A percentile compares a stretch with the other conserved stretches of the same genome.
phyloP scores from a whole-genome alignment of 495 filamentous ascomycete genomes.

The Penicillium robsamsonii region DNA sequence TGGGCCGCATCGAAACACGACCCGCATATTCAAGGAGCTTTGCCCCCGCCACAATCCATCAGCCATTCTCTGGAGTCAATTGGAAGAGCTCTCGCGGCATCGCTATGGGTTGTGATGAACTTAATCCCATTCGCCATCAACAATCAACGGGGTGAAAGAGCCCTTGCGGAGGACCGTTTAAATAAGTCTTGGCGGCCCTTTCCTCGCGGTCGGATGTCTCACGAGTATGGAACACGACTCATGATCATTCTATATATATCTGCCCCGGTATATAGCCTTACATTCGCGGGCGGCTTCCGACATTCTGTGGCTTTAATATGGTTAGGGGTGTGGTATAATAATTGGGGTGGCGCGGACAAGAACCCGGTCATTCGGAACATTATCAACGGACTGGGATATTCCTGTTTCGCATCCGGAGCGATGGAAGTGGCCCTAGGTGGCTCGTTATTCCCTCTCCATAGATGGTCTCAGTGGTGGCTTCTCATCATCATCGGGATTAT shows the following conservation, averaged over 20 bases:
- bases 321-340: conserved; percentile 36
- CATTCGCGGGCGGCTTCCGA: conserved; percentile 13
- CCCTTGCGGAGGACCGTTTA: conserved; percentile 31
- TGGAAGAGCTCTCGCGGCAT: conserved; percentile 6
- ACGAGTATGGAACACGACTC: conserved; percentile 15
- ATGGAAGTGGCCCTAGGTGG: conserved; percentile 22
- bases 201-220: conserved; percentile 23
- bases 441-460: background rate
- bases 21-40: background rate
- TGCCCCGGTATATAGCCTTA: conserved; percentile 10
- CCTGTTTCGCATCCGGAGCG: conserved; percentile 31
- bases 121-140: conserved; percentile 33
- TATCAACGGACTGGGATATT: conserved; percentile 30
- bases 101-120: conserved; percentile 34
- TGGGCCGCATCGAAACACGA: conserved; percentile 20
- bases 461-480: conserved; percentile 30
- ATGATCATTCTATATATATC: conserved; percentile 21
- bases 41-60: background rate
- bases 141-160: conserved; percentile 30
- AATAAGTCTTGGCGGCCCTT: conserved; percentile 44
- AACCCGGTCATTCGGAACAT: conserved; percentile 26
- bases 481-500: conserved; percentile 36
- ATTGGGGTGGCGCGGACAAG: conserved; percentile 26
- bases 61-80: background rate
- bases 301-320: conserved; percentile 26